Percentiles rank a stretch among this genome's conserved stretches.
These are phyloP conservation scores for Solioccasus polychromus DNA, from an alignment of 768 basidiomycete species.

Conservation along the genomic window DNA sequence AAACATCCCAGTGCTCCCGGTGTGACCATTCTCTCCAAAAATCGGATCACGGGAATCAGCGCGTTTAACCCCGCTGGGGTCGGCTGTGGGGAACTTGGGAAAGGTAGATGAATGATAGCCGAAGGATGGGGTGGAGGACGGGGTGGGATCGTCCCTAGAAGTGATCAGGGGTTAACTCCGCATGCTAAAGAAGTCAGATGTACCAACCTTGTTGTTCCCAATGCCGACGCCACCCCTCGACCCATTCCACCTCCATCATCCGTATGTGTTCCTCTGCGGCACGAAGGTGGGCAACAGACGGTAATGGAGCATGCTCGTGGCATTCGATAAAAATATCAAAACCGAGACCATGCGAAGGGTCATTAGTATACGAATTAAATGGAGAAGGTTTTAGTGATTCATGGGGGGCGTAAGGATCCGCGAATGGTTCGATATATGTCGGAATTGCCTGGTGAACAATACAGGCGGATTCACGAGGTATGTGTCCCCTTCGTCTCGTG, in stretches of 20 bases:
- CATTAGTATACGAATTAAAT: conserved; percentile 37
- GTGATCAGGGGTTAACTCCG: conserved; percentile 7
- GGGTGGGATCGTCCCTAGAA: conserved; percentile 36
- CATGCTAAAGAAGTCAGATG: not conserved
- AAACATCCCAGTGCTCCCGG: conserved; percentile 35
- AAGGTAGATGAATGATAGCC: conserved; percentile 70
- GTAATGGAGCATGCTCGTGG: conserved; percentile 77
- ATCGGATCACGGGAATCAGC: conserved; percentile 61
- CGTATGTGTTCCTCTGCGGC: conserved; percentile 75
- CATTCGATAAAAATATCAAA: conserved; percentile 90
- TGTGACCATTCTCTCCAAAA: conserved; percentile 63
- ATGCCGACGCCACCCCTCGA: conserved; percentile 35
- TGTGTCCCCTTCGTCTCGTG: conserved; percentile 12
- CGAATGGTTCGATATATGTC: conserved; percentile 16
- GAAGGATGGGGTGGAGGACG: conserved; percentile 72
- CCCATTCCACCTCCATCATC: conserved; percentile 67
- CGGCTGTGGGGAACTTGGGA: conserved; percentile 65
- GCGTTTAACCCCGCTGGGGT: conserved; percentile 51
- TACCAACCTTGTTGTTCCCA: conserved; percentile 18
- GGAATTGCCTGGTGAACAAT: not conserved
- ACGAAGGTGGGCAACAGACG: conserved; percentile 59
- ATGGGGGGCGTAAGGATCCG: conserved; percentile 11
- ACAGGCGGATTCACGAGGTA: not conserved
- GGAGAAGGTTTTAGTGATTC: conserved; percentile 27
- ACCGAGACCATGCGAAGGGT: conserved; percentile 53